Evolutionary conservation across 495 filamentous ascomycete genomes (phyloP), one percentile per base, ranked within the genome.

Genomic region (Cetradonia linearis): DNA sequence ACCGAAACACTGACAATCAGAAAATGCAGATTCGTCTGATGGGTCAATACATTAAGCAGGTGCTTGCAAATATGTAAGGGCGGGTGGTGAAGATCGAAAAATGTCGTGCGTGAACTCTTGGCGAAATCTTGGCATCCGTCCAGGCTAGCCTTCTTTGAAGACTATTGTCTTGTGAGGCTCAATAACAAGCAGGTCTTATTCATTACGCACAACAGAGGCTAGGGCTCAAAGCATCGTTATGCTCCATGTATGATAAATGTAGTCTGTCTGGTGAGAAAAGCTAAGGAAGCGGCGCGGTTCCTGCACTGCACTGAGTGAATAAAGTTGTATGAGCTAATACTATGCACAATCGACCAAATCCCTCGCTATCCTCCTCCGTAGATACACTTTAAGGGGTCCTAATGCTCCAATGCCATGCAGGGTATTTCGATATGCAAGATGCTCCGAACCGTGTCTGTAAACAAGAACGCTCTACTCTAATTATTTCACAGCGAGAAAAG

Each of bases 41-140:
- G 18, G 46, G 57, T 50, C 30, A n/a, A 23, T 25, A 46, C 36
- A 8, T 2, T 57, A 18, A 44, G 16, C 6, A 38, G 37, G 5
- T 31, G 16, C 18, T 38, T 3, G 13, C 14, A 25, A 4, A 38
- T 27, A 13, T 3, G 25, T 23, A 16, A 31, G 18, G 16, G 47
- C 9, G 1, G 18, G 48, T 20, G 34, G 36, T 42, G 48, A 53
- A 33, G 50, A 2, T 59, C 23, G 44, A 37, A 60, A 59, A 60
- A 31, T 38, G 46, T 53, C 53, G 58, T 60, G 58, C 47, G 58
- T 14, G 58, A 52, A 60, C 52, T 60, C 58, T 60, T 60, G 58
- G 58, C 36, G 58, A 60, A 60, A 60, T 60, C 58, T 60, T 60
- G 58, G 58, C 58, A 40, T 14, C 38, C 27, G 18, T 40, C 5